Percentiles rank a stretch among this genome's conserved stretches.
Conservation (phyloP, 768 basidiomycete genomes). For the Neoboletus subvelutipes region DNA sequence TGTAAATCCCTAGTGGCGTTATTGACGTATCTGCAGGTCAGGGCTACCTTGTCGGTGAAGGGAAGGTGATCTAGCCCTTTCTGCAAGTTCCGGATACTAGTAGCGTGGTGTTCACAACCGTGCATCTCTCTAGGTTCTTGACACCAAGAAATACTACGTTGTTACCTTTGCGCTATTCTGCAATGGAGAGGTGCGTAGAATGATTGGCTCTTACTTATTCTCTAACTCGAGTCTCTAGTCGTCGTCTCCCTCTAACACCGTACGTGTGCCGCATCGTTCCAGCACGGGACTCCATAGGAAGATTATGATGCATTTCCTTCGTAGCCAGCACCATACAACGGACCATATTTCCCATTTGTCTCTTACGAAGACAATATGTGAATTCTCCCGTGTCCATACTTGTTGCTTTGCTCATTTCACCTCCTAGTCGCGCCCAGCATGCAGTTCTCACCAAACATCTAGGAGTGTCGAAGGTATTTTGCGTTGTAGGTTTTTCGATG, state of each 20-base stretch:
- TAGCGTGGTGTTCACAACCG: background rate
- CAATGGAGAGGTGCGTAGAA: slow-evolving; percentile 51
- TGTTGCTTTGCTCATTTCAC: background rate
- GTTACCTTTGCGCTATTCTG: slow-evolving; percentile 59
- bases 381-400: slow-evolving; percentile 5
- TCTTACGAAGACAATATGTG: slow-evolving; percentile 61
- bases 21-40: slow-evolving; percentile 38
- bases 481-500: slow-evolving; percentile 55
- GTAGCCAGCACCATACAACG: slow-evolving; percentile 56
- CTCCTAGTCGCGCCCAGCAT: slow-evolving; percentile 50
- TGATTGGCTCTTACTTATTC: background rate
- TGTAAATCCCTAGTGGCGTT: background rate
- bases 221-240: slow-evolving; percentile 36
- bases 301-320: background rate
- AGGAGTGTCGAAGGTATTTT: slow-evolving; percentile 17
- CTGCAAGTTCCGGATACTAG: background rate
- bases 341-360: slow-evolving; percentile 56
- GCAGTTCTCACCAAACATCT: slow-evolving; percentile 43
- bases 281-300: background rate
- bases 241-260: slow-evolving; percentile 60
- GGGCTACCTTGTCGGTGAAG: slow-evolving; percentile 49
- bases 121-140: slow-evolving; percentile 39
- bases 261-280: slow-evolving; percentile 3
- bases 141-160: slow-evolving; percentile 51
- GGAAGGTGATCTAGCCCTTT: slow-evolving; percentile 38